These are phyloP conservation scores for Epichloe sibirici DNA, from an alignment of 2,329 filamentous ascomycete genomes.

Conservation along the genomic window DNA sequence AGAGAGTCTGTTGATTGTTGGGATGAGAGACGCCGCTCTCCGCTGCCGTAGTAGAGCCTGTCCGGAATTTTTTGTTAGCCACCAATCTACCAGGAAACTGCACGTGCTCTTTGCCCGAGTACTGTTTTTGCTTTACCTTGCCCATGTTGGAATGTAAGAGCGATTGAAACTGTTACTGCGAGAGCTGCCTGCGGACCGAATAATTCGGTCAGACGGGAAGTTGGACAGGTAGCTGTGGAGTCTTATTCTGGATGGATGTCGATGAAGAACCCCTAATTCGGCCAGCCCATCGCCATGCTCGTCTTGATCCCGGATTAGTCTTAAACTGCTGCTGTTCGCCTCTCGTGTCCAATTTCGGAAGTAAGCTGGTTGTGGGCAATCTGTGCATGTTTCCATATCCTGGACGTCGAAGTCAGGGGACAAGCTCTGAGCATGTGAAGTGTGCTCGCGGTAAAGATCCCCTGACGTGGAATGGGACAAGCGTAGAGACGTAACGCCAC, in stretches of 20 bases:
- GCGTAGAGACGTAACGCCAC: slow-evolving; percentile 35
- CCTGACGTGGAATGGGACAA: slow-evolving; percentile 31
- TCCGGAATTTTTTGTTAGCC: slow-evolving; percentile 4
- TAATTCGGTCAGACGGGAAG: slow-evolving; percentile 36
- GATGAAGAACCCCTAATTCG: slow-evolving; percentile 41
- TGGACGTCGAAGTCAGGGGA: background rate
- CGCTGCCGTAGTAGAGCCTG: slow-evolving; percentile 59
- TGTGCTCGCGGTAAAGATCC: slow-evolving; percentile 33
- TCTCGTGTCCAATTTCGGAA: slow-evolving; percentile 25
- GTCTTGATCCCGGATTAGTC: slow-evolving; percentile 44
- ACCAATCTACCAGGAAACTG: background rate
- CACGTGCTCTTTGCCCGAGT: slow-evolving; percentile 6
- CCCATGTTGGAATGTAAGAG: slow-evolving; percentile 40
- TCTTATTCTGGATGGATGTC: slow-evolving; percentile 40
- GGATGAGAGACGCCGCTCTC: slow-evolving; percentile 39
- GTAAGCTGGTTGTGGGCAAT: slow-evolving; percentile 35
- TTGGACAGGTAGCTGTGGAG: slow-evolving; percentile 39
- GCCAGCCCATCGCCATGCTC: slow-evolving; percentile 53
- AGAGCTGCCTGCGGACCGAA: slow-evolving; percentile 40
- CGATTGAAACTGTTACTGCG: slow-evolving; percentile 33
- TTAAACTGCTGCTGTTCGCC: slow-evolving; percentile 22
- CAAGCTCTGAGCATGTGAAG: background rate
- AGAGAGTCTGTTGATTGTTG: slow-evolving; percentile 33
- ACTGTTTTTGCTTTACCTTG: slow-evolving; percentile 31
- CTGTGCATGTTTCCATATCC: slow-evolving; percentile 18